phyloP scores from a whole-genome alignment of 1,284 basidiomycete species.

The Schizophyllum amplum region DNA sequence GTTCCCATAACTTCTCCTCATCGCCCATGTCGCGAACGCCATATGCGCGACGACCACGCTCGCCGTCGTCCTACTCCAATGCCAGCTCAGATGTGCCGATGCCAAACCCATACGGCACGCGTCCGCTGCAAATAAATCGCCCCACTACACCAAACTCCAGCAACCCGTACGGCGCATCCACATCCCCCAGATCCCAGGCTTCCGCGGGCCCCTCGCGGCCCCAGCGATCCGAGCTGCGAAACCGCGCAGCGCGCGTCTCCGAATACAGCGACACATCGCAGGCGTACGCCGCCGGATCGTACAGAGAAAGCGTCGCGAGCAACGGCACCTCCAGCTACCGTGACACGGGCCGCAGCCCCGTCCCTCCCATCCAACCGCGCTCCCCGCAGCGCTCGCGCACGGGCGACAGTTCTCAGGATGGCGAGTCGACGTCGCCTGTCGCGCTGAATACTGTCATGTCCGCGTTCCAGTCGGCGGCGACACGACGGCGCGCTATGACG shows the following conservation, averaged over 20 bases:
- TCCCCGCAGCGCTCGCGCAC: background rate
- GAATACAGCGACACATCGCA: slow-evolving; percentile 11
- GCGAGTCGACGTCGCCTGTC: slow-evolving; percentile 36
- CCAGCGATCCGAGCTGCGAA: slow-evolving; percentile 47
- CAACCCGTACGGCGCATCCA: slow-evolving; percentile 31
- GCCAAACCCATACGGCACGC: slow-evolving; percentile 25
- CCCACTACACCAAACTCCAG: slow-evolving; percentile 33
- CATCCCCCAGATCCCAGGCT: slow-evolving; percentile 29
- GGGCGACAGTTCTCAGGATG: slow-evolving; percentile 19
- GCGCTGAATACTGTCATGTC: slow-evolving; percentile 48
- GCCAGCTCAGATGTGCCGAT: slow-evolving; percentile 16
- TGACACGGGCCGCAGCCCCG: slow-evolving; percentile 25
- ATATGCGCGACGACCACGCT: slow-evolving; percentile 34
- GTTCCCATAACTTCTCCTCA: background rate
- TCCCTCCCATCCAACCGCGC: background rate
- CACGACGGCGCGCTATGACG: slow-evolving; percentile 45
- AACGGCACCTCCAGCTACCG: slow-evolving; percentile 24
- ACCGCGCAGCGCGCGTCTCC: slow-evolving; percentile 24
- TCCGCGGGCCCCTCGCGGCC: slow-evolving; percentile 44
- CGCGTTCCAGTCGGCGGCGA: slow-evolving; percentile 60
- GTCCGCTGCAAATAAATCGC: slow-evolving; percentile 49
- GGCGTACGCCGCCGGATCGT: slow-evolving; percentile 11
- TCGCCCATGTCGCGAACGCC: slow-evolving; percentile 46
- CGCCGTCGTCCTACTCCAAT: slow-evolving; percentile 26
- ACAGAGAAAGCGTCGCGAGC: background rate